phyloP scores from a whole-genome alignment of 2,329 filamentous ascomycete genomes.

The Sordariomycetes sp. region DNA sequence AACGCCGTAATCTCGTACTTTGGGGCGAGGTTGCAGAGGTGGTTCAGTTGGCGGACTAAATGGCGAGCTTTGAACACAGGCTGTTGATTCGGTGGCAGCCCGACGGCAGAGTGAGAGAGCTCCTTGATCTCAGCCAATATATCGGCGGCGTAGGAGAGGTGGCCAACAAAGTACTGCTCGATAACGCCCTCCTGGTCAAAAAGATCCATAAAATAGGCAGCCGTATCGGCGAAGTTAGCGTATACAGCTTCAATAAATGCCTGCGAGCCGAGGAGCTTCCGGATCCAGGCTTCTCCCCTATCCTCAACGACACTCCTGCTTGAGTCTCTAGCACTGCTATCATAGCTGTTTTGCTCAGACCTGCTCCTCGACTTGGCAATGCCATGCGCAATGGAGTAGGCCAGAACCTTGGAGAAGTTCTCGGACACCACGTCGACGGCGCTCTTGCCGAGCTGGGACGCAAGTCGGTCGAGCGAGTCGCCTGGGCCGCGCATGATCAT shows the following conservation, averaged over 20 bases:
- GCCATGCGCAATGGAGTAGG: conserved; percentile 65
- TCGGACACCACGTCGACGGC: conserved; percentile 44
- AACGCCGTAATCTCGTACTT: conserved; percentile 50
- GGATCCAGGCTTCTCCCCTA: conserved; percentile 7
- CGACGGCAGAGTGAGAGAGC: conserved; percentile 50
- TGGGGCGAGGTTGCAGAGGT: conserved; percentile 57
- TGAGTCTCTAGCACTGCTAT: background rate
- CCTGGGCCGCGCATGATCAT: conserved; percentile 71
- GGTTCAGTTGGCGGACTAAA: conserved; percentile 60
- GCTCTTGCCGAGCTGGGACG: conserved; percentile 37
- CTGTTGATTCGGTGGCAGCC: conserved; percentile 67
- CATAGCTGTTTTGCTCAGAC: background rate
- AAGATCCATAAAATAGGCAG: conserved; percentile 62
- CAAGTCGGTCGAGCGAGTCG: conserved; percentile 46
- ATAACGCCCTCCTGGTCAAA: conserved; percentile 67
- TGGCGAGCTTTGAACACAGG: conserved; percentile 73
- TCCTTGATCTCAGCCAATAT: conserved; percentile 56
- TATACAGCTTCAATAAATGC: conserved; percentile 50
- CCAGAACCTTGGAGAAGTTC: conserved; percentile 66
- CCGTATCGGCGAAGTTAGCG: conserved; percentile 60
- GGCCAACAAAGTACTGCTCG: conserved; percentile 52
- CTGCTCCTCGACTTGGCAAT: conserved; percentile 7
- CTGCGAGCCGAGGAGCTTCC: conserved; percentile 52
- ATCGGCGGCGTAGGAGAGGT: conserved; percentile 45
- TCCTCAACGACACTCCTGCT: background rate